phyloP scores from a whole-genome alignment of 495 filamentous ascomycete genomes.

The Thermothielavioides terrestris region DNA sequence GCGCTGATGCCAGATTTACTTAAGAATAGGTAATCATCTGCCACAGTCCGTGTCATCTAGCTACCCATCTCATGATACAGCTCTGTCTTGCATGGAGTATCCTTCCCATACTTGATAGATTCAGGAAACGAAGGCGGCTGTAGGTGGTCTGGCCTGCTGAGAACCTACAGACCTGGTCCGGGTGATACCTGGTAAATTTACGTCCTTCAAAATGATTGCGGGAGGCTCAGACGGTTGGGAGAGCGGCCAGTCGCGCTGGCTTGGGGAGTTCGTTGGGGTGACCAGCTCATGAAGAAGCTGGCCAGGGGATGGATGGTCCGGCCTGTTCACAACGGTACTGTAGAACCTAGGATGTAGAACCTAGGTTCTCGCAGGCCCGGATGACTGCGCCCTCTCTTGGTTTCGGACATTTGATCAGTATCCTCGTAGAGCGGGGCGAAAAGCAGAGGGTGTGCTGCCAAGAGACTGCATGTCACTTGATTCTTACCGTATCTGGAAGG shows the following conservation, averaged over 20 bases:
- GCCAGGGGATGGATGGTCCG: not conserved
- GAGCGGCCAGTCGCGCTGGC: not conserved
- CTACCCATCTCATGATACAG: too few relatives aligned
- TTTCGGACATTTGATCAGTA: conserved; percentile 1
- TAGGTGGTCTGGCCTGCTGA: too few relatives aligned
- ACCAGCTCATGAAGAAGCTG: not conserved
- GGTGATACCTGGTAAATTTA: too few relatives aligned
- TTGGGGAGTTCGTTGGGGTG: conserved; percentile 3
- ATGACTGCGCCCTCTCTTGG: not conserved
- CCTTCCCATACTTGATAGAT: not conserved
- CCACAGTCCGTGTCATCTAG: too few relatives aligned
- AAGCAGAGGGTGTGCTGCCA: too few relatives aligned
- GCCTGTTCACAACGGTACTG: too few relatives aligned
- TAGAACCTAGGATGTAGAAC: not conserved
- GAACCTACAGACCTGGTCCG: too few relatives aligned
- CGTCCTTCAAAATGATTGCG: not conserved
- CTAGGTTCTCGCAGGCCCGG: too few relatives aligned
- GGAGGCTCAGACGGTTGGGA: not conserved
- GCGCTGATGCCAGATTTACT: too few relatives aligned
- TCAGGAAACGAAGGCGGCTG: too few relatives aligned
- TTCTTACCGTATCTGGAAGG: conserved; percentile 16
- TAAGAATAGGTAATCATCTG: too few relatives aligned
- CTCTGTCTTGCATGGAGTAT: not conserved
- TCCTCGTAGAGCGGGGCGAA: not conserved
- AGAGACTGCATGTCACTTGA: conserved; percentile 13